These are phyloP conservation scores for Yamagishiella unicocca DNA, from an alignment of 139 green algal species.

Conservation along the genomic window DNA sequence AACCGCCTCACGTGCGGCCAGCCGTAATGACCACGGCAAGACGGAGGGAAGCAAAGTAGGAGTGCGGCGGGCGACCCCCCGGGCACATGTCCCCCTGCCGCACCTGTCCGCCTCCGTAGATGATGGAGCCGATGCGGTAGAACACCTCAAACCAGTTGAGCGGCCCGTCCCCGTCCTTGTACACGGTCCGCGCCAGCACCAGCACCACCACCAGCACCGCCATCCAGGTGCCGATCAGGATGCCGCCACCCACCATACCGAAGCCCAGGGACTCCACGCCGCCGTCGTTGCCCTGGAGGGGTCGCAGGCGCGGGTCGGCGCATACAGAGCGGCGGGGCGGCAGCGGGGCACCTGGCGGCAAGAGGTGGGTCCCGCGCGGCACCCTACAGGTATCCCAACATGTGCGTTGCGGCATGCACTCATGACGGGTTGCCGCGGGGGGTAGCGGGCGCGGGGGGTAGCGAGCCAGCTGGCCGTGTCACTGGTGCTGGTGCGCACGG, in stretches of 20 bases:
- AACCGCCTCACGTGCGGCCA: too few relatives aligned
- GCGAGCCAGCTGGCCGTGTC: too few relatives aligned
- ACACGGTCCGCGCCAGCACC: conserved; percentile 50
- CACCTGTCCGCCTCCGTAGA: conserved; percentile 94
- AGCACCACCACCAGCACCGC: conserved; percentile 65
- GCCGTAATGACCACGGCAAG: too few relatives aligned
- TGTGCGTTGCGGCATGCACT: too few relatives aligned
- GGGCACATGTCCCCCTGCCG: too few relatives aligned
- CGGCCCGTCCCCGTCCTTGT: conserved; percentile 50
- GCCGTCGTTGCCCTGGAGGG: conserved; percentile 44
- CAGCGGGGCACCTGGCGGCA: not conserved
- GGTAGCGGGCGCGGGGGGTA: too few relatives aligned
- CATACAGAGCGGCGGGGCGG: not conserved
- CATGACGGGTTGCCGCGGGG: too few relatives aligned
- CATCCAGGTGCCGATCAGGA: conserved; percentile 75
- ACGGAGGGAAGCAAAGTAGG: too few relatives aligned
- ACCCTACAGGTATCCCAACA: too few relatives aligned
- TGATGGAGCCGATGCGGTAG: conserved; percentile 90
- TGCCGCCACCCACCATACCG: conserved; percentile 61
- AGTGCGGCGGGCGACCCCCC: too few relatives aligned
- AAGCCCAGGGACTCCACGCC: conserved; percentile 77
- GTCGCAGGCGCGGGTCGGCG: not conserved
- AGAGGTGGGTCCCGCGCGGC: too few relatives aligned
- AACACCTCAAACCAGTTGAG: conserved; percentile 92
- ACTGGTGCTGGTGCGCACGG: too few relatives aligned